Evolutionary conservation across 2,329 filamentous ascomycete species (phyloP), one percentile per base, ranked within the genome.

Genomic region (Pseudohalonectria lignicola): DNA sequence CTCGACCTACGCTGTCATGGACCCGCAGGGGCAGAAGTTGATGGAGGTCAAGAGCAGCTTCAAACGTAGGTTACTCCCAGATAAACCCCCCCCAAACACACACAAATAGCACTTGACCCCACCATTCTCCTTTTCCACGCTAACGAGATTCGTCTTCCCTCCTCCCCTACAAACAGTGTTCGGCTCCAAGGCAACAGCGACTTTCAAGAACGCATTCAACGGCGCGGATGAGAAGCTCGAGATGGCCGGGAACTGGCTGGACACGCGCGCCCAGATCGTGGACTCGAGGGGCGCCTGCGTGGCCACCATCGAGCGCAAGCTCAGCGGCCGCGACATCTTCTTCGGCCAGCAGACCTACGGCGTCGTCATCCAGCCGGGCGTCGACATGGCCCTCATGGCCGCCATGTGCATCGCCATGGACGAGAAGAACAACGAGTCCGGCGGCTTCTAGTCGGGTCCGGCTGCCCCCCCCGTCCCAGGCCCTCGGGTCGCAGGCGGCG

Each of bases 331-430:
- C 23, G 67, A 82, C 47, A 50, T 80, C 2, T 52, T 81, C 18
- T 70, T 68, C 30, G 71, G 67, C 9, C 67, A 79, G 57, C 76
- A 83, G 57, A 79, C 76, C 4, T 85, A 85, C 46, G 69, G 64
- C 2, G 64, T 85, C 5, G 66, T 65, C 1, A 66, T 84, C 5
- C 77, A 77, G 1, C 75, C 79, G 0, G 72, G 72, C 13, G 73
- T 82, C 6, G 80, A 86, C 49, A 66, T 81, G 56, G 70, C 75
- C 4, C 50, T 84, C 34, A 70, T 84, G 45, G 74, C 67, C 0
- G 80, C 79, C 10, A 61, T 84, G 49, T 83, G 77, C 50, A 76
- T 85, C 37, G 76, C 71, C 43, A 59, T 84, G 42, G 80, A 84
- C 45, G 78, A 83, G 65, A 71, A 69, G 60, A 71, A 79, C 41